These are phyloP conservation scores for Malbranchea zuffiana DNA, from an alignment of 2,329 filamentous ascomycete genomes.

Conservation along the genomic window DNA sequence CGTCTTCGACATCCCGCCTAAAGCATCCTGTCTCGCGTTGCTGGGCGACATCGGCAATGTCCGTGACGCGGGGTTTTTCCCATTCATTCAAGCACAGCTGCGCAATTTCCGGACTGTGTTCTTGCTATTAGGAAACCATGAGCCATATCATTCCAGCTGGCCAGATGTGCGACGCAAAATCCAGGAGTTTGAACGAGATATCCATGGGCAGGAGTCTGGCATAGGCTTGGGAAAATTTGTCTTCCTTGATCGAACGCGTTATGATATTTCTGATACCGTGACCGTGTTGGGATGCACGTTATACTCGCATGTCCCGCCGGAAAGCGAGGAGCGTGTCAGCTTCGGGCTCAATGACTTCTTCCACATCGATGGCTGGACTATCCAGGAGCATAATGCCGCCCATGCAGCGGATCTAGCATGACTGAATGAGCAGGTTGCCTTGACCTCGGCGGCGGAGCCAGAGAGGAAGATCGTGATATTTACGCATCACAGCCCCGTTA, in stretches of 20 bases:
- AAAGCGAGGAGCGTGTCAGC: constrained; percentile 31
- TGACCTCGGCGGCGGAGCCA: constrained; percentile 23
- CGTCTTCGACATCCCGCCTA: constrained; percentile 38
- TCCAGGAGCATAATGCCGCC: constrained; percentile 23
- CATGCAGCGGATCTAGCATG: constrained; percentile 28
- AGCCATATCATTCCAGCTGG: constrained; percentile 37
- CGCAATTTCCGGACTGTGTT: constrained; percentile 41
- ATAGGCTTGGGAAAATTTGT: constrained; percentile 27
- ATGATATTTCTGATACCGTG: constrained; percentile 28
- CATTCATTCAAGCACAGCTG: constrained; percentile 42
- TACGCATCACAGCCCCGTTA: constrained; percentile 30
- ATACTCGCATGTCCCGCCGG: constrained; percentile 38
- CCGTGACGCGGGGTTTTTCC: constrained; percentile 35
- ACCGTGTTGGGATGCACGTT: constrained; percentile 41
- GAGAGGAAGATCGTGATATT: constrained; percentile 29
- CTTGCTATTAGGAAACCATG: constrained; percentile 48
- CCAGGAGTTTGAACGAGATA: constrained; percentile 18
- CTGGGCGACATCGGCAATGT: constrained; percentile 47
- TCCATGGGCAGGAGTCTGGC: constrained; percentile 10
- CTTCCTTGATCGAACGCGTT: constrained; percentile 32
- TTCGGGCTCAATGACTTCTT: constrained; percentile 44
- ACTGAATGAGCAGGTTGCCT: constrained; percentile 30
- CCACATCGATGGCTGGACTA: constrained; percentile 30
- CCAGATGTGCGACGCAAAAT: constrained; percentile 17
- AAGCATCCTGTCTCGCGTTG: constrained; percentile 43